Conservation (phyloP, 148 eudicot genomes). For the Heliamphora exappendiculata region DNA sequence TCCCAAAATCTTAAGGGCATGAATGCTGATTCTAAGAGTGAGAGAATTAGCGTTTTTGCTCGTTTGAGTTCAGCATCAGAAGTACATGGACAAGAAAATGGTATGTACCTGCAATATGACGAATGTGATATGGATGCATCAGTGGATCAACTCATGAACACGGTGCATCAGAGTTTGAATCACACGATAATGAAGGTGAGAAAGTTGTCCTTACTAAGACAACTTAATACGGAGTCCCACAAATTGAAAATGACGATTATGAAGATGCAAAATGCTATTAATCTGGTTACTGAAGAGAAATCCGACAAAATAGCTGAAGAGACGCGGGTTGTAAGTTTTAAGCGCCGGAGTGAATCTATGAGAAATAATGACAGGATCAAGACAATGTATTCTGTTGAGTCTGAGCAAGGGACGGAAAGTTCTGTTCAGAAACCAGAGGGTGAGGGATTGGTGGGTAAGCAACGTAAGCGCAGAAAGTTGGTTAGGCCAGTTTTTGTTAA, state of each 20-base stretch:
- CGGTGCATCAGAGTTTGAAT: constrained; percentile 10
- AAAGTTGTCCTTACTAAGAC: constrained; percentile 8
- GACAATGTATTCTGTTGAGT: constrained; percentile 2
- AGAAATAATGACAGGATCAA: constrained; percentile 3
- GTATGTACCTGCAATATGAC: not conserved
- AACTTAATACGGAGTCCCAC: not conserved
- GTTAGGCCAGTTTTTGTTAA: constrained; percentile 27
- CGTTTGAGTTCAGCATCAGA: constrained; percentile 25
- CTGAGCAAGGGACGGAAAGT: constrained; percentile 1
- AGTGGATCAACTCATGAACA: constrained; percentile 34
- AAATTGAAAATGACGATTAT: not conserved
- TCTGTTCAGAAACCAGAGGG: constrained; percentile 9
- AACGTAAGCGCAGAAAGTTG: constrained; percentile 29
- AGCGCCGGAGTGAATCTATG: constrained; percentile 32
- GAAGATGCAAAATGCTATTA: constrained; percentile 6
- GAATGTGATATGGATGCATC: constrained; percentile 19
- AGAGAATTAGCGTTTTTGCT: constrained; percentile 35
- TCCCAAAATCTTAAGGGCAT: not conserved
- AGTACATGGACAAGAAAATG: not conserved
- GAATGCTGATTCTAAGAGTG: not conserved
- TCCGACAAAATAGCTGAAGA: constrained; percentile 11
- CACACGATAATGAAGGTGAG: not conserved
- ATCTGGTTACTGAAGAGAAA: constrained; percentile 10
- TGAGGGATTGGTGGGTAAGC: constrained; percentile 6
- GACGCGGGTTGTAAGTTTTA: constrained; percentile 33